Evolutionary conservation across 306 rosid species (phyloP).

Genomic region (Cotoneaster glaucophyllus): DNA sequence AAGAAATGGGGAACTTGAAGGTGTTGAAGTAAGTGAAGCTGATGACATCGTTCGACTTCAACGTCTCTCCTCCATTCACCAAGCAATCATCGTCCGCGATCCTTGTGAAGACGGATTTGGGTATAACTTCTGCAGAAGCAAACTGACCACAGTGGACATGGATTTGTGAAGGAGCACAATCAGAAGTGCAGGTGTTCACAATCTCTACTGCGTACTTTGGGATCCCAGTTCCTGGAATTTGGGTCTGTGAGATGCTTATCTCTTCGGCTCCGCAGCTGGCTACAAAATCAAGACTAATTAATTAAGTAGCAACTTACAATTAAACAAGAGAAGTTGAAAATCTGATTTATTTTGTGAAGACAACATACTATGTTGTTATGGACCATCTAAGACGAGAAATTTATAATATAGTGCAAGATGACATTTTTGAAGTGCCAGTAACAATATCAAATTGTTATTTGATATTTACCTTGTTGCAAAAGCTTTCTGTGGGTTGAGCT

Average conservation of each 20-base stretch:
- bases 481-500: constrained; percentile 22
- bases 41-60: constrained; percentile 34
- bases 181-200: constrained; percentile 55
- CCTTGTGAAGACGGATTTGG: constrained; percentile 55
- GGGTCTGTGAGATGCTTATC: constrained; percentile 60
- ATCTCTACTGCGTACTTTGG: constrained; percentile 57
- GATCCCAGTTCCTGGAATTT: constrained; percentile 43
- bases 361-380: too few relatives aligned
- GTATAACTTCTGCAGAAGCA: constrained; percentile 55
- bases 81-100: constrained; percentile 56
- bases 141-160: constrained; percentile 76
- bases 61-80: constrained; percentile 54
- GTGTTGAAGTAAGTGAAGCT: constrained; percentile 62
- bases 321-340: too few relatives aligned
- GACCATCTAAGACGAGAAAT: too few relatives aligned
- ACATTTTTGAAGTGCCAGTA: too few relatives aligned
- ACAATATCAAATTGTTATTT: too few relatives aligned
- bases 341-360: too few relatives aligned
- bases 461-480: constrained; percentile 34
- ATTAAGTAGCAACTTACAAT: too few relatives aligned
- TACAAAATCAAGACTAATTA: not conserved
- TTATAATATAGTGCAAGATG: too few relatives aligned
- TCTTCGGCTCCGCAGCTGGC: constrained; percentile 49
- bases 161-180: constrained; percentile 47
- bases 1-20: constrained; percentile 50